phyloP scores from a whole-genome alignment of 495 filamentous ascomycete species.

The Lepidopterella palustris region DNA sequence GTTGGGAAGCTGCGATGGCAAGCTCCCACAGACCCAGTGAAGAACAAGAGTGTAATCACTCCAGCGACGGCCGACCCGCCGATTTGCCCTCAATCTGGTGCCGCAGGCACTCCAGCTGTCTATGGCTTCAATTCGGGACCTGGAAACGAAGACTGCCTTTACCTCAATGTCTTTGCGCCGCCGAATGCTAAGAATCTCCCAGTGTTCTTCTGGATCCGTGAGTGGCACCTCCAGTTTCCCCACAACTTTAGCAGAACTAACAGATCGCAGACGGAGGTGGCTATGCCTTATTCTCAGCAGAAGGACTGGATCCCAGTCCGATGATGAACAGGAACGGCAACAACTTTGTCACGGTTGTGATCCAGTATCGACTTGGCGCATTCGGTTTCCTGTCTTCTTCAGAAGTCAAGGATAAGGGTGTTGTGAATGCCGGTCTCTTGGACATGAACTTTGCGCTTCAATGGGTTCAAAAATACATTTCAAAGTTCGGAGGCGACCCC shows the following conservation, averaged over 20 bases:
- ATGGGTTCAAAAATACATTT: slow-evolving; percentile 36
- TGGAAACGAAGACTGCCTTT: slow-evolving; percentile 49
- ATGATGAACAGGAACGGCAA: slow-evolving; percentile 44
- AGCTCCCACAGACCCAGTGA: slow-evolving; percentile 18
- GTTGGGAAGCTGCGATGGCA: background rate
- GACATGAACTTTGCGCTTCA: slow-evolving; percentile 40
- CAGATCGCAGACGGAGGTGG: slow-evolving; percentile 27
- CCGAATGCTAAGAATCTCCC: slow-evolving; percentile 38
- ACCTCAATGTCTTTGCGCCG: slow-evolving; percentile 43
- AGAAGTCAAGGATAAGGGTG: slow-evolving; percentile 33
- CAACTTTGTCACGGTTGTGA: slow-evolving; percentile 33
- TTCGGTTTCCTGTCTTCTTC: slow-evolving; percentile 32
- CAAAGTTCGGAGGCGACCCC: slow-evolving; percentile 42
- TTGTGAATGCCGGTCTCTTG: slow-evolving; percentile 34
- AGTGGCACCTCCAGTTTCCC: slow-evolving; percentile 13
- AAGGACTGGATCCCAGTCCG: slow-evolving; percentile 27
- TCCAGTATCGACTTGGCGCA: slow-evolving; percentile 36
- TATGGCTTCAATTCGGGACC: slow-evolving; percentile 18
- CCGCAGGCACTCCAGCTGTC: slow-evolving; percentile 10
- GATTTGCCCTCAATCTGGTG: slow-evolving; percentile 27
- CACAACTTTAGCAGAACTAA: background rate
- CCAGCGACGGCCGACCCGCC: slow-evolving; percentile 17
- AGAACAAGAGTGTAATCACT: slow-evolving; percentile 14
- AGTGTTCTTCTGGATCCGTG: slow-evolving; percentile 39
- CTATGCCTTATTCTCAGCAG: slow-evolving; percentile 33